Conservation (phyloP, 305 asterid species). For the Fraxinus baroniana region DNA sequence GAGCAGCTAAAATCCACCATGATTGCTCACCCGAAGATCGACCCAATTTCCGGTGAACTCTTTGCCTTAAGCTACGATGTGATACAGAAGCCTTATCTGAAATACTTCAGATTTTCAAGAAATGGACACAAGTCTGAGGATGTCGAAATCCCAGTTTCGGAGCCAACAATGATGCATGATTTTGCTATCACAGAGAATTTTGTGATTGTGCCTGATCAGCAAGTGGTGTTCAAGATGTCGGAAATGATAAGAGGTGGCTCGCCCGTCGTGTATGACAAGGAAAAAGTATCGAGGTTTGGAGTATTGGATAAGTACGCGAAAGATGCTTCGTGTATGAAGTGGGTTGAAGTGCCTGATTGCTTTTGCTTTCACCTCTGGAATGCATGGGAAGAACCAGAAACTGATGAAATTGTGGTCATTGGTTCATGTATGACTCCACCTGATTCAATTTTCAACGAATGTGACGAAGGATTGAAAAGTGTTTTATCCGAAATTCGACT, state of each 20-base stretch:
- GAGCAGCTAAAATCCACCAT: slow-evolving; percentile 64
- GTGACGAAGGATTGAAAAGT: slow-evolving; percentile 70
- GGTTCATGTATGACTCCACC: slow-evolving; percentile 99
- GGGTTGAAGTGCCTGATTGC: slow-evolving; percentile 85
- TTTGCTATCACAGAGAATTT: slow-evolving; percentile 77
- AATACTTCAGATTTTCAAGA: slow-evolving; percentile 61
- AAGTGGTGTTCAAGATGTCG: slow-evolving; percentile 83
- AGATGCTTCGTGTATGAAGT: slow-evolving; percentile 40
- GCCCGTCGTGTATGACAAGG: slow-evolving; percentile 71
- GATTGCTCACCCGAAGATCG: slow-evolving; percentile 93
- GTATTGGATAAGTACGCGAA: slow-evolving; percentile 55
- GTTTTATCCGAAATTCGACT: slow-evolving; percentile 85
- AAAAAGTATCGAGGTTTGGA: slow-evolving; percentile 67
- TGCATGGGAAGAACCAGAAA: slow-evolving; percentile 93
- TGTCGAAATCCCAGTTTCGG: slow-evolving; percentile 71
- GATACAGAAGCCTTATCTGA: slow-evolving; percentile 71
- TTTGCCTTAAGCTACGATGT: slow-evolving; percentile 88
- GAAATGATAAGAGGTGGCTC: slow-evolving; percentile 90
- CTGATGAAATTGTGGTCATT: slow-evolving; percentile 72
- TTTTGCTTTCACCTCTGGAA: slow-evolving; percentile 95
- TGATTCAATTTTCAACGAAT: slow-evolving; percentile 86
- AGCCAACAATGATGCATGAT: slow-evolving; percentile 95
- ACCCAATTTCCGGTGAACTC: slow-evolving; percentile 78
- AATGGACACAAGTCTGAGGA: slow-evolving; percentile 64
- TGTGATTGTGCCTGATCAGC: slow-evolving; percentile 83